These are phyloP conservation scores for Thymus quinquecostatus DNA, from an alignment of 257 asterid genomes.

Conservation along the genomic window DNA sequence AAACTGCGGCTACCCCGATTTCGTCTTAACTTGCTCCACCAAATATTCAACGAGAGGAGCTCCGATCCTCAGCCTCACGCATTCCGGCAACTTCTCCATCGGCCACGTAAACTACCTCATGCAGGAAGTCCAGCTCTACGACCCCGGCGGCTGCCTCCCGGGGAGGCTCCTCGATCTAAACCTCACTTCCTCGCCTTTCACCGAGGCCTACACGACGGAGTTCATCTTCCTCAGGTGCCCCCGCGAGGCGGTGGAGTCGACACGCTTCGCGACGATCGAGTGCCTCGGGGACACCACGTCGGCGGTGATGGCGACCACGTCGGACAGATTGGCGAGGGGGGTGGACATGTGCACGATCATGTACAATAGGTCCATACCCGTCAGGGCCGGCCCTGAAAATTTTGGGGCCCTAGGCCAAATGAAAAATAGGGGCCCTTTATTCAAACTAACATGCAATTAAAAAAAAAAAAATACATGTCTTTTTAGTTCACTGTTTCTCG, in stretches of 20 bases:
- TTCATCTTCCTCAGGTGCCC: constrained; percentile 71
- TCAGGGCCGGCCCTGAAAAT: no score
- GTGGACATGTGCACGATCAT: constrained; percentile 48
- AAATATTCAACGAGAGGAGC: neutral
- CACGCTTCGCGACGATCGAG: constrained; percentile 36
- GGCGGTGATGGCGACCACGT: constrained; percentile 52
- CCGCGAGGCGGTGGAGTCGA: constrained; percentile 13
- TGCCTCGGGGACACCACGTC: constrained; percentile 71
- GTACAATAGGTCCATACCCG: constrained; percentile 44
- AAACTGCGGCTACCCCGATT: constrained; percentile 12
- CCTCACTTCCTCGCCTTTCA: constrained; percentile 60
- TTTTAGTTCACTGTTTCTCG: no score
- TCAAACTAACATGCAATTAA: no score
- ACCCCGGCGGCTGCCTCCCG: constrained; percentile 64
- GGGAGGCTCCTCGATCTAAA: constrained; percentile 46
- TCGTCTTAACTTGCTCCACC: constrained; percentile 41
- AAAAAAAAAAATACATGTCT: no score
- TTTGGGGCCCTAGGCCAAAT: no score
- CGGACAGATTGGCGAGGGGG: constrained; percentile 28
- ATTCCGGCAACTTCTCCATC: constrained; percentile 56
- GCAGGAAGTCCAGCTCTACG: constrained; percentile 61
- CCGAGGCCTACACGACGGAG: constrained; percentile 31
- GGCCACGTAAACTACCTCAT: constrained; percentile 51
- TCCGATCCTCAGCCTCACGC: constrained; percentile 47
- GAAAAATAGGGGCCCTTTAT: no score